Percentiles rank a stretch among this genome's conserved stretches.
These are phyloP conservation scores for Aspergillus taichungensis DNA, from an alignment of 495 filamentous ascomycete genomes.

Conservation along the genomic window DNA sequence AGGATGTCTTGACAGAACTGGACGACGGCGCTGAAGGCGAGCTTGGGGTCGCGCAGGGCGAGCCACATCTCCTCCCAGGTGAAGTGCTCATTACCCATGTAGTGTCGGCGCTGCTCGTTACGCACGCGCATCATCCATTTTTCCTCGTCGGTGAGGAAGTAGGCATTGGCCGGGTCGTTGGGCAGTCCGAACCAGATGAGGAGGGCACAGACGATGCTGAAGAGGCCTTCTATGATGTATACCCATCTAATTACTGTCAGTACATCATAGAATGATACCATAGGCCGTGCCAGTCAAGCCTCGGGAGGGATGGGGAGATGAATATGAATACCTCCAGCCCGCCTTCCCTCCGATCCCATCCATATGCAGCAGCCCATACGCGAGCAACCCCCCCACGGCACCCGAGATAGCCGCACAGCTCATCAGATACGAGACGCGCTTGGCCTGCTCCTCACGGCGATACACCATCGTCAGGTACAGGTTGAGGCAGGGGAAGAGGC, in stretches of 20 bases:
- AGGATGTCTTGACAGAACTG: constrained; percentile 48
- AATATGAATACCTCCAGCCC: constrained; percentile 28
- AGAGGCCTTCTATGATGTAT: constrained; percentile 48
- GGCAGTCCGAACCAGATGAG: constrained; percentile 47
- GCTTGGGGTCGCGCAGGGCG: constrained; percentile 32
- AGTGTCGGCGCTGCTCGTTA: constrained; percentile 29
- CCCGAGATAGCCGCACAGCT: constrained; percentile 36
- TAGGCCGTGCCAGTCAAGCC: background rate
- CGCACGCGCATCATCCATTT: constrained; percentile 42
- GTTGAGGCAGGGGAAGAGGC: constrained; percentile 58
- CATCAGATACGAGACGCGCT: constrained; percentile 34
- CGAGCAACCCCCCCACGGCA: constrained; percentile 37
- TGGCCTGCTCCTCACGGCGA: constrained; percentile 36
- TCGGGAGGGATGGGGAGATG: background rate
- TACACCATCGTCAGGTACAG: constrained; percentile 46
- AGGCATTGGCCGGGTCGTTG: constrained; percentile 45
- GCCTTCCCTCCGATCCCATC: constrained; percentile 33
- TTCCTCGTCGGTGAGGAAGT: constrained; percentile 44
- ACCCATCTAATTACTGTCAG: constrained; percentile 25
- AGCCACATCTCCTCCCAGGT: constrained; percentile 42
- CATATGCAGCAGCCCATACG: constrained; percentile 38
- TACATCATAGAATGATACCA: background rate
- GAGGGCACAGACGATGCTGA: constrained; percentile 39
- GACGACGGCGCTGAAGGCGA: constrained; percentile 35
- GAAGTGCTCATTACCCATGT: constrained; percentile 42